These are phyloP conservation scores for Solanum corneliomulleri DNA, from an alignment of 257 asterid species.

Conservation along the genomic window DNA sequence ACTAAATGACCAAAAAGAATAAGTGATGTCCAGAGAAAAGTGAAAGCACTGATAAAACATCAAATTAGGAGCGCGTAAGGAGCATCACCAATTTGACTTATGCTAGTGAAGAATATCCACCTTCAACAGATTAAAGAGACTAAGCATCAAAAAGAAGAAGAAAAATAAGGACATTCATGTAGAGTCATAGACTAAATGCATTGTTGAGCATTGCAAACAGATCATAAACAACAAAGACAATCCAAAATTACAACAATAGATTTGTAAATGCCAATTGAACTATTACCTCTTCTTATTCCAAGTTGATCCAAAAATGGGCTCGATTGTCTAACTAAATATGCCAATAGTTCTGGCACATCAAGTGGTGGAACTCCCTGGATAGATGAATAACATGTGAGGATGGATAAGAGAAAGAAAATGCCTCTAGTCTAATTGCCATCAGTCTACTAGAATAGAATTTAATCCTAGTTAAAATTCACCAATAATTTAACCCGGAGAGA, in stretches of 20 bases:
- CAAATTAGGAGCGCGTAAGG: neutral
- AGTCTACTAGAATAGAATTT: neutral
- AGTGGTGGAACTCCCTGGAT: slow-evolving; percentile 88
- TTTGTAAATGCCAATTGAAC: neutral
- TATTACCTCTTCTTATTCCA: slow-evolving; percentile 72
- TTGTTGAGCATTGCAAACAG: neutral
- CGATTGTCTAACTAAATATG: slow-evolving; percentile 88
- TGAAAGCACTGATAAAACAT: neutral
- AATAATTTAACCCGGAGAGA: neutral
- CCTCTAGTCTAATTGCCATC: neutral
- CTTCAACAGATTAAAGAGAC: neutral
- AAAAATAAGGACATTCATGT: neutral
- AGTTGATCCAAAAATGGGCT: slow-evolving; percentile 88
- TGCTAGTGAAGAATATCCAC: neutral
- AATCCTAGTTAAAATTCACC: neutral
- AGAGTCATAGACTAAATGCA: neutral
- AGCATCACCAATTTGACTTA: neutral
- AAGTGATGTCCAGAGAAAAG: neutral
- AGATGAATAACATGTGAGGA: neutral
- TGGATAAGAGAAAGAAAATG: neutral
- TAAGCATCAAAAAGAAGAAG: neutral
- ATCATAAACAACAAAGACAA: neutral
- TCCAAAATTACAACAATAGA: neutral
- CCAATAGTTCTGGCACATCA: slow-evolving; percentile 86
- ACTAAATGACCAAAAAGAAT: neutral